Evolutionary conservation across 306 rosid genomes (phyloP).

Genomic region (Cucurbita maxima): DNA sequence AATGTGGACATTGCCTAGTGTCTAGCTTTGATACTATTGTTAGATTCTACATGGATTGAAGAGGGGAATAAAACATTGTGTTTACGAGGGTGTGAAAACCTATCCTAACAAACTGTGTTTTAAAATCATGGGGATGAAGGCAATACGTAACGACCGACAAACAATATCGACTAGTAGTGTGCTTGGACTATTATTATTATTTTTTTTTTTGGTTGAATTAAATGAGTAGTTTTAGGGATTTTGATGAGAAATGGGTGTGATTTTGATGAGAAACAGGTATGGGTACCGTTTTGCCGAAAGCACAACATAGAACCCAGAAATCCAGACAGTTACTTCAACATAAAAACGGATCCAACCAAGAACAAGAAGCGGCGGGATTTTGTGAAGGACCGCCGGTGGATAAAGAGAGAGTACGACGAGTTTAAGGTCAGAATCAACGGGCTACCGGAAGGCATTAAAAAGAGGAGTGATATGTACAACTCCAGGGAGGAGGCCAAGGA

Average conservation of each 20-base stretch:
- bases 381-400: constrained; percentile 77
- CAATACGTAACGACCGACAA: no score
- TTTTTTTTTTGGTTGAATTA: no score
- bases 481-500: constrained; percentile 45
- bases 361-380: constrained; percentile 64
- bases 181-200: no score
- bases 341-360: constrained; percentile 61
- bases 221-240: no score
- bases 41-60: no score
- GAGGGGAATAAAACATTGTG: no score
- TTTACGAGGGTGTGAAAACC: no score
- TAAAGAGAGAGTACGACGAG: constrained; percentile 85
- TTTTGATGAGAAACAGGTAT: constrained; percentile 24
- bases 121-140: no score
- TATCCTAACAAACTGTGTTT: no score
- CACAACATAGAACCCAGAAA: constrained; percentile 69
- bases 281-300: constrained; percentile 85
- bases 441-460: constrained; percentile 41
- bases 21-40: no score
- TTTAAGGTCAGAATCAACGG: constrained; percentile 82
- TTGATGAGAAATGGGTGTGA: neutral
- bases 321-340: constrained; percentile 65
- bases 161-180: no score
- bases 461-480: constrained; percentile 38
- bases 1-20: no score